phyloP scores from a whole-genome alignment of 2,329 filamentous ascomycete species.

The Beauveria medogensis region DNA sequence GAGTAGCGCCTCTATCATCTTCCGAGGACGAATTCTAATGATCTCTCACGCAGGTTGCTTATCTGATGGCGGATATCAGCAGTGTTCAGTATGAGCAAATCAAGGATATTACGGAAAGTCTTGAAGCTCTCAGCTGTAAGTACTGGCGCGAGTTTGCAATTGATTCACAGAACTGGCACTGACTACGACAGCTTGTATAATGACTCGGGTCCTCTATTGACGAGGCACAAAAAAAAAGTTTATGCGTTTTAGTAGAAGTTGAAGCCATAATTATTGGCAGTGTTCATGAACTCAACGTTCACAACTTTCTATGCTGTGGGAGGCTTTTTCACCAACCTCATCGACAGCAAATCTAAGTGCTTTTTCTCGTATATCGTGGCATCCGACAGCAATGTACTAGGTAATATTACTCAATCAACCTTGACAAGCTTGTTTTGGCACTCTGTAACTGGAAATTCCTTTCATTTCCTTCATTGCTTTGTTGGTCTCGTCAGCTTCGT shows the following conservation, averaged over 20 bases:
- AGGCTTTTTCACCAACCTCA: not conserved
- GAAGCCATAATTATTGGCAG: not conserved
- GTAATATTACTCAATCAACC: not conserved
- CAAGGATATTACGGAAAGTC: conserved; percentile 72
- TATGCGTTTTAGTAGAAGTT: not conserved
- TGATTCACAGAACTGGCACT: not conserved
- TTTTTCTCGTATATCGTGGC: not conserved
- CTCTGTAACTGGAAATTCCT: too few relatives aligned
- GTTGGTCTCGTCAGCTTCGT: too few relatives aligned
- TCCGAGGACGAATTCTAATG: conserved; percentile 7
- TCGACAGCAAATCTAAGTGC: not conserved
- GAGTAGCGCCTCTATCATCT: conserved; percentile 19
- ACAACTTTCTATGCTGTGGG: not conserved
- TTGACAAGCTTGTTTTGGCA: not conserved
- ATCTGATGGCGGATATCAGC: conserved; percentile 96
- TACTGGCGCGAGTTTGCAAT: conserved; percentile 2
- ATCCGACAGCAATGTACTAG: not conserved
- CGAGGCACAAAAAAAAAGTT: not conserved
- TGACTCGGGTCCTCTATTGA: conserved; percentile 41
- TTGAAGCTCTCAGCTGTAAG: conserved; percentile 76
- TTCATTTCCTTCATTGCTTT: too few relatives aligned
- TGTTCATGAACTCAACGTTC: conserved; percentile 6
- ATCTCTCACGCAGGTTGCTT: conserved; percentile 56
- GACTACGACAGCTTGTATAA: conserved; percentile 30
- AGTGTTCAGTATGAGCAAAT: conserved; percentile 73